Conservation (phyloP, 257 asterid genomes). For the Penstemon barbatus region DNA sequence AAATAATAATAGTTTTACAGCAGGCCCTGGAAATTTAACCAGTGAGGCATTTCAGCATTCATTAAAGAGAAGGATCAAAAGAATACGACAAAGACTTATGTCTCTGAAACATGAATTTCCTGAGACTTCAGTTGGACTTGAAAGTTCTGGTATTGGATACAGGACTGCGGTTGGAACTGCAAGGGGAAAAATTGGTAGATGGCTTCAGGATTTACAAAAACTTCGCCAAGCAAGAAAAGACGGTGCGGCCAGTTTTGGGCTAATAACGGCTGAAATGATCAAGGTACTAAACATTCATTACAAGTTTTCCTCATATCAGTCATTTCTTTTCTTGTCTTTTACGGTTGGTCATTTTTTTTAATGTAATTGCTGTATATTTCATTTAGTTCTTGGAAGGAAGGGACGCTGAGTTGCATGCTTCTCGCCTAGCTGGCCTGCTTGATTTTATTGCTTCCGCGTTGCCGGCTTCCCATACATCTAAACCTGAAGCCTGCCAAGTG, state of each 20-base stretch:
- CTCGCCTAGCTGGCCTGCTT: slow-evolving; percentile 95
- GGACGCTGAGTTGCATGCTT: slow-evolving; percentile 94
- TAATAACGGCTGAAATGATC: slow-evolving; percentile 84
- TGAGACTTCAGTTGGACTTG: slow-evolving; percentile 74
- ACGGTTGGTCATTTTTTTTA: slow-evolving; percentile 31
- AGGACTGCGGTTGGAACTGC: slow-evolving; percentile 89
- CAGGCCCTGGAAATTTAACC: slow-evolving; percentile 44
- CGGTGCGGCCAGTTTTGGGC: slow-evolving; percentile 88
- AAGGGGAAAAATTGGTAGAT: slow-evolving; percentile 77
- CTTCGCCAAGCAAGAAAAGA: slow-evolving; percentile 98
- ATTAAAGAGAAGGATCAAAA: slow-evolving; percentile 76
- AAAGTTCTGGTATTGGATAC: slow-evolving; percentile 79
- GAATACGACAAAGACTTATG: slow-evolving; percentile 90
- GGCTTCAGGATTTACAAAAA: slow-evolving; percentile 96
- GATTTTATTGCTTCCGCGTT: slow-evolving; percentile 98
- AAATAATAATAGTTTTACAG: slow-evolving; percentile 44
- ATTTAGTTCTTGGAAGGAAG: slow-evolving; percentile 84
- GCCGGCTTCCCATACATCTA: slow-evolving; percentile 95
- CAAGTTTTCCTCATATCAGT: neutral
- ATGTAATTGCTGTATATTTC: slow-evolving; percentile 16
- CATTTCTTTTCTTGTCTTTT: slow-evolving; percentile 21
- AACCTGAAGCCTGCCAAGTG: slow-evolving; percentile 95
- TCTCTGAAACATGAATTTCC: slow-evolving; percentile 87
- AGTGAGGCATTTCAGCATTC: slow-evolving; percentile 65
- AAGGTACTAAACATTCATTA: slow-evolving; percentile 52